Evolutionary conservation across 2,329 filamentous ascomycete genomes (phyloP).

Genomic region (Elsinoe batatas): DNA sequence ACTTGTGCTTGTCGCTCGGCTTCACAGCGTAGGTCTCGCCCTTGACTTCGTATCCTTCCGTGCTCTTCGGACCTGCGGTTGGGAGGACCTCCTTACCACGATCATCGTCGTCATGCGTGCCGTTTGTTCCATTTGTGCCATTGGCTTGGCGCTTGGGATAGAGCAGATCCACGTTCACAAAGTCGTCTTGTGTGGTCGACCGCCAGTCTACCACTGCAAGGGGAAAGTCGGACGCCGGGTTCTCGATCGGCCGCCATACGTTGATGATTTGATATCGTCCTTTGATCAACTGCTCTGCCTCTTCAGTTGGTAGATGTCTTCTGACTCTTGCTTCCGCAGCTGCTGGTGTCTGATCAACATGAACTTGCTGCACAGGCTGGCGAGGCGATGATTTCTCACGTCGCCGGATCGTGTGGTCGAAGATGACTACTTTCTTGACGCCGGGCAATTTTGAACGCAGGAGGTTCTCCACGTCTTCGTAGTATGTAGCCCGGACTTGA

Average conservation of each 20-base stretch:
- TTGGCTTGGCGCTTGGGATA: conserved; percentile 42
- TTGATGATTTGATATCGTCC: conserved; percentile 59
- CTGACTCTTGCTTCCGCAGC: conserved; percentile 54
- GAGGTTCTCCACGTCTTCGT: conserved; percentile 50
- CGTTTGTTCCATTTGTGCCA: conserved; percentile 18
- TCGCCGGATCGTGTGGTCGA: conserved; percentile 61
- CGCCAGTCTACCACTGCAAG: conserved; percentile 59
- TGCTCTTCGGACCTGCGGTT: conserved; percentile 36
- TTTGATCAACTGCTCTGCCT: conserved; percentile 48
- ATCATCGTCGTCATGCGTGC: conserved; percentile 39
- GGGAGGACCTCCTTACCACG: conserved; percentile 49
- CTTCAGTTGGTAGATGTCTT: conserved; percentile 46
- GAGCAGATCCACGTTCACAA: conserved; percentile 51
- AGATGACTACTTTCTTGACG: conserved; percentile 55
- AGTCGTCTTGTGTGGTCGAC: conserved; percentile 47
- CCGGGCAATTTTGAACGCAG: conserved; percentile 45
- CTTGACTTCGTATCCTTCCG: conserved; percentile 51
- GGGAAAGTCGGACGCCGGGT: conserved; percentile 55
- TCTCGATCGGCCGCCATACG: conserved; percentile 58
- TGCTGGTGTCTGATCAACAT: conserved; percentile 59
- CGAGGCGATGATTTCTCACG: conserved; percentile 45
- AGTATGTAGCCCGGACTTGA: conserved; percentile 49
- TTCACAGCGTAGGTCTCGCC: conserved; percentile 55
- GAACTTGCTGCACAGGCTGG: conserved; percentile 58
- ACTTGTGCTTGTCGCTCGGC: conserved; percentile 48